Percentiles rank a stretch among this genome's conserved stretches.
Conservation (phyloP, 2,329 filamentous ascomycete species). For the Cladosporium sp. region DNA sequence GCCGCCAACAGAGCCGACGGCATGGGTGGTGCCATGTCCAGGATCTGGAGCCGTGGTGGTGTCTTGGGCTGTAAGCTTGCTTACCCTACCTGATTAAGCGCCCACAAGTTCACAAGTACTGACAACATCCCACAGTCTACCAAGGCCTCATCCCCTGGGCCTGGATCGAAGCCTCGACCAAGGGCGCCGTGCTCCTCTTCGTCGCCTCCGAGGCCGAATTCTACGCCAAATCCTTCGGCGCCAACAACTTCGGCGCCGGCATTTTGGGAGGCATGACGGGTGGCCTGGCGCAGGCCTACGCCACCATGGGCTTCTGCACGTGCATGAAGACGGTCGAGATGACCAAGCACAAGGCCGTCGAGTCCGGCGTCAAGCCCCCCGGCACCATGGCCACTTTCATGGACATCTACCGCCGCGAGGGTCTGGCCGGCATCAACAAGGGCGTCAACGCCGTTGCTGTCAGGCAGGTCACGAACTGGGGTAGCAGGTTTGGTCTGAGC, state of each 20-base stretch:
- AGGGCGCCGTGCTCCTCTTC: constrained; percentile 97
- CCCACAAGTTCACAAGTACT: neutral
- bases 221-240: constrained; percentile 75
- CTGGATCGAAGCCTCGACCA: constrained; percentile 99
- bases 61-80: constrained; percentile 86
- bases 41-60: constrained; percentile 93
- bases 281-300: constrained; percentile 96
- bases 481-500: constrained; percentile 88
- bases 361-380: constrained; percentile 76
- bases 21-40: constrained; percentile 73
- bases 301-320: constrained; percentile 99
- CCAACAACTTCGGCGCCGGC: constrained; percentile 80
- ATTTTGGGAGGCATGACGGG: constrained; percentile 89
- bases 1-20: constrained; percentile 90
- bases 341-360: constrained; percentile 93
- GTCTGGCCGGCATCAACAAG: constrained; percentile 93
- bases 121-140: constrained; percentile 67
- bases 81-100: too few species aligned
- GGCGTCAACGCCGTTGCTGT: constrained; percentile 99
- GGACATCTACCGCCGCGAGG: constrained; percentile 93
- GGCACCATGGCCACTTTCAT: constrained; percentile 94
- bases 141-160: constrained; percentile 99
- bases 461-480: constrained; percentile 99
- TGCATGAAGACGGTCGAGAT: constrained; percentile 99
- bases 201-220: constrained; percentile 98